These are phyloP conservation scores for Astraeus odoratus DNA, from an alignment of 768 basidiomycete species.

Conservation along the genomic window DNA sequence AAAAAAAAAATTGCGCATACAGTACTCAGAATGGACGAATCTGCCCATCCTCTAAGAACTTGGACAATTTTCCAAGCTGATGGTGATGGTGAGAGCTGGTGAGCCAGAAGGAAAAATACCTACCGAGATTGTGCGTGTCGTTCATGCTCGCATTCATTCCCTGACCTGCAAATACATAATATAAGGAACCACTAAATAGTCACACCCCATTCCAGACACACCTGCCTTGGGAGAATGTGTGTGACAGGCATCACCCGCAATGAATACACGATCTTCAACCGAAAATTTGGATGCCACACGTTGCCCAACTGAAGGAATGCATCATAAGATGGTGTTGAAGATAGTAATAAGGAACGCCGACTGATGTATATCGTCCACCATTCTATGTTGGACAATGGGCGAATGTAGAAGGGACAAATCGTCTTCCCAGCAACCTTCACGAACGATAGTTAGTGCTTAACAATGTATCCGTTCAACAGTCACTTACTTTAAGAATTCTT, in stretches of 20 bases:
- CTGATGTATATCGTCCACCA: slow-evolving; percentile 76
- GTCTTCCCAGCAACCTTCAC: slow-evolving; percentile 48
- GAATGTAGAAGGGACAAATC: slow-evolving; percentile 49
- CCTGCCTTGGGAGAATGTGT: slow-evolving; percentile 64
- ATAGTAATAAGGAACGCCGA: slow-evolving; percentile 24
- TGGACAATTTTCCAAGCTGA: slow-evolving; percentile 42
- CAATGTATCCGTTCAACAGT: neutral
- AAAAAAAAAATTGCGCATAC: slow-evolving; percentile 19
- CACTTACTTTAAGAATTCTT: slow-evolving; percentile 44
- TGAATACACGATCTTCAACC: slow-evolving; percentile 59
- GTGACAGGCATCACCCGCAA: slow-evolving; percentile 71
- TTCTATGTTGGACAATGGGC: slow-evolving; percentile 42
- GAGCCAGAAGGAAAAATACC: neutral
- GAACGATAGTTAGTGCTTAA: neutral
- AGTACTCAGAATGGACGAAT: slow-evolving; percentile 32
- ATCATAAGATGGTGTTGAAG: neutral
- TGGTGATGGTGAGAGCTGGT: neutral
- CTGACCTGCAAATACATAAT: slow-evolving; percentile 40
- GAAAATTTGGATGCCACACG: slow-evolving; percentile 62
- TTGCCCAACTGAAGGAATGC: slow-evolving; percentile 50
- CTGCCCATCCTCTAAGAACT: slow-evolving; percentile 37
- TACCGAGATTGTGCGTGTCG: slow-evolving; percentile 59
- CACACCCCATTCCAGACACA: slow-evolving; percentile 13
- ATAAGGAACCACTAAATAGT: neutral
- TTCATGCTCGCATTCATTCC: slow-evolving; percentile 75